These are phyloP conservation scores for Murraya koenigii DNA, from an alignment of 345 rosid species.

Conservation along the genomic window DNA sequence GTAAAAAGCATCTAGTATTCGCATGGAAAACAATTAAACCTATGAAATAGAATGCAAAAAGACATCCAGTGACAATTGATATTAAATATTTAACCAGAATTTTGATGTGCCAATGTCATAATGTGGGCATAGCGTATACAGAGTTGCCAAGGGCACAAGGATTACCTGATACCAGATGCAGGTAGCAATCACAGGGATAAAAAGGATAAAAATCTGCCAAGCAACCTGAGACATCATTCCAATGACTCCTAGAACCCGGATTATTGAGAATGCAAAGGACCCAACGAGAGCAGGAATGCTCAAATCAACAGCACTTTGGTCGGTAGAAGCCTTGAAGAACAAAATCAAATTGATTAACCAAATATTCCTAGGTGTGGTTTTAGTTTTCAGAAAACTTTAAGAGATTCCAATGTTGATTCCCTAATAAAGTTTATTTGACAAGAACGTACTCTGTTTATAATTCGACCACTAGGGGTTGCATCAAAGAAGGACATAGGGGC, in stretches of 20 bases:
- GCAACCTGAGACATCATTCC: slow-evolving; percentile 63
- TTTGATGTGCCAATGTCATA: neutral
- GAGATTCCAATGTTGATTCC: neutral
- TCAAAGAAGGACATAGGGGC: slow-evolving; percentile 83
- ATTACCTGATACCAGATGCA: slow-evolving; percentile 67
- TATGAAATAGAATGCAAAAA: neutral
- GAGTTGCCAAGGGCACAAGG: neutral
- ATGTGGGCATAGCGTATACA: neutral
- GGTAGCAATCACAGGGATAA: slow-evolving; percentile 48
- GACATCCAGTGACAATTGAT: neutral
- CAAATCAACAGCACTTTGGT: slow-evolving; percentile 66
- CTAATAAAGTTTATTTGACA: neutral
- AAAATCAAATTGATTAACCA: neutral
- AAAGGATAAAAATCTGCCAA: slow-evolving; percentile 59
- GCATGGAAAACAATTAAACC: neutral
- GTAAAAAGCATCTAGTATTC: neutral
- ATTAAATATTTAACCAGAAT: neutral
- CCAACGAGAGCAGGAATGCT: slow-evolving; percentile 48
- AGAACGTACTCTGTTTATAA: slow-evolving; percentile 45
- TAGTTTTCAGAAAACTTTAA: neutral
- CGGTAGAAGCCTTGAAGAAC: slow-evolving; percentile 58
- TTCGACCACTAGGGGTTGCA: slow-evolving; percentile 66
- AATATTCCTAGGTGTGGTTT: neutral
- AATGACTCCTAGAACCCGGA: slow-evolving; percentile 57
- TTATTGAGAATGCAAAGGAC: slow-evolving; percentile 39